Percentiles rank a stretch among this genome's conserved stretches.
Conservation (phyloP, 371 early-diverging fungal genomes). For the Rhizopus arrhizus region DNA sequence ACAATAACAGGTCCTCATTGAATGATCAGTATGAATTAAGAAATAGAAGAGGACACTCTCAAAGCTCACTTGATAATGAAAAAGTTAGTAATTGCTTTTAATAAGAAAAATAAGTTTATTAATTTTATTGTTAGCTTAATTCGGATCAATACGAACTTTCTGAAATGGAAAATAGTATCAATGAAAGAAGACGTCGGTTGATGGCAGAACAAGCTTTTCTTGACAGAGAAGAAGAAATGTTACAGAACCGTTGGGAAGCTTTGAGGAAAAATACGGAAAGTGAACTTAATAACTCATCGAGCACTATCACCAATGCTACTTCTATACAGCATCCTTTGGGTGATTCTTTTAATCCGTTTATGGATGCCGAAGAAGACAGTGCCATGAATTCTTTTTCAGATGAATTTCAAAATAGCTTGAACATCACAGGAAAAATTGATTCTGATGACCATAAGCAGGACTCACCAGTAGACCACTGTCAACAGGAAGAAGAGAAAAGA, state of each 20-base stretch:
- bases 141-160: slow-evolving; percentile 27
- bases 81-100: too few relatives aligned
- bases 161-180: slow-evolving; percentile 26
- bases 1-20: not conserved
- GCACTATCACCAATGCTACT: not conserved
- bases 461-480: slow-evolving; percentile 1
- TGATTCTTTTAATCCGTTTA: slow-evolving; percentile 6
- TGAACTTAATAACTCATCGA: not conserved
- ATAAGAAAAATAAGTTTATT: not conserved
- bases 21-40: not conserved
- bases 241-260: slow-evolving; percentile 23
- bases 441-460: slow-evolving; percentile 1
- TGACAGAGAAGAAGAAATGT: slow-evolving; percentile 26
- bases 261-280: slow-evolving; percentile 22
- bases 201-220: slow-evolving; percentile 28
- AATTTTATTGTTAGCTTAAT: not conserved
- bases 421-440: not conserved
- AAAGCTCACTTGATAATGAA: too few relatives aligned
- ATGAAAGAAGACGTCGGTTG: slow-evolving; percentile 24
- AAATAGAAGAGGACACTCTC: not conserved
- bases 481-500: not conserved
- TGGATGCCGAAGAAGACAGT: slow-evolving; percentile 4
- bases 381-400: not conserved
- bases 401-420: not conserved
- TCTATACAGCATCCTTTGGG: too few relatives aligned